Evolutionary conservation across 176 grass and related monocot genomes (phyloP).

Genomic region (Echinochloa phyllopogon): DNA sequence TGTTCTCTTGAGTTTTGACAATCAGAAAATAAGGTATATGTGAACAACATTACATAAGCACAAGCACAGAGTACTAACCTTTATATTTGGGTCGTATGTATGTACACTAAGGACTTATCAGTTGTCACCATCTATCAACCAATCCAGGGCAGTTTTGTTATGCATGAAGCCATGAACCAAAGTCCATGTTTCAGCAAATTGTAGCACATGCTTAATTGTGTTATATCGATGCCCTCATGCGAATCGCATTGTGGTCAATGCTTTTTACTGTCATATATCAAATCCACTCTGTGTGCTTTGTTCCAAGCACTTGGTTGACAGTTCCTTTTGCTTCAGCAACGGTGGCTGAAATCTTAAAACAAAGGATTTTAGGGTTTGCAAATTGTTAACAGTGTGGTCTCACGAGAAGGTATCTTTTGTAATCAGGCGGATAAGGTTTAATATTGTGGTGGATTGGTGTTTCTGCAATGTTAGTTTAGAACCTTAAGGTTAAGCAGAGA

Average conservation of each 20-base stretch:
- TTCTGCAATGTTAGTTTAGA: slow-evolving; percentile 9
- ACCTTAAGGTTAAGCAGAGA: neutral
- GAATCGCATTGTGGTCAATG: neutral
- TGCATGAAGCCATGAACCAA: neutral
- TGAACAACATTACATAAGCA: too few species aligned
- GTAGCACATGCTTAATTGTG: neutral
- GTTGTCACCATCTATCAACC: neutral
- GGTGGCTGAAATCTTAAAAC: neutral
- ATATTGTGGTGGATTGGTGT: neutral
- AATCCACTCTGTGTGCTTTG: neutral
- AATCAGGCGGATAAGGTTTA: neutral
- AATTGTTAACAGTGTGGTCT: neutral
- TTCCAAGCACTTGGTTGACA: neutral
- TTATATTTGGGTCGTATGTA: neutral
- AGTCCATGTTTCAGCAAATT: neutral
- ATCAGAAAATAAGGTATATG: too few species aligned
- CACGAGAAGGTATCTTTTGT: neutral
- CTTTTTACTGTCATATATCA: neutral
- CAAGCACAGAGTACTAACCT: too few species aligned
- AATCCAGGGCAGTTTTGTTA: neutral
- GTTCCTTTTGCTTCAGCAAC: neutral
- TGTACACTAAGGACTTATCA: neutral
- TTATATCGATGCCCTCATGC: neutral
- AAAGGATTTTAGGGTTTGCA: neutral
- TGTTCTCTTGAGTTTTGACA: too few species aligned